These are phyloP conservation scores for Gossypium ekmanianum DNA, from an alignment of 345 rosid species.

Conservation along the genomic window DNA sequence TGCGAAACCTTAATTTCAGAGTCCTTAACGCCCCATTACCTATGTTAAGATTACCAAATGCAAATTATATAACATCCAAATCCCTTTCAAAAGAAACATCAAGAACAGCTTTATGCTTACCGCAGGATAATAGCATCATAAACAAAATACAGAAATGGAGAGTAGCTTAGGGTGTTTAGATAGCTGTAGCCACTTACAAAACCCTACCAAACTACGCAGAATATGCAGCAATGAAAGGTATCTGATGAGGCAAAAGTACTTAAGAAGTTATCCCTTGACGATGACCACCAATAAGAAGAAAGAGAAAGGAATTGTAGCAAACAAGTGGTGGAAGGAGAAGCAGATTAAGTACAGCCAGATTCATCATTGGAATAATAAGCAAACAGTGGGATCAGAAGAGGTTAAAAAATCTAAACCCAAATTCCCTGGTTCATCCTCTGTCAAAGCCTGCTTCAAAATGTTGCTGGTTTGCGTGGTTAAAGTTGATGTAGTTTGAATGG, in stretches of 20 bases:
- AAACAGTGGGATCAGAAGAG: neutral
- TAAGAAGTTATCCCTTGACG: constrained; percentile 6
- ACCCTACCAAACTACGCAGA: neutral
- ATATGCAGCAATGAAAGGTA: neutral
- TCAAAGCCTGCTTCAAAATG: neutral
- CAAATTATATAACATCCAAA: neutral
- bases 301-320: neutral
- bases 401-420: neutral
- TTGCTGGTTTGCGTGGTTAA: neutral
- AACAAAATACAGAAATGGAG: neutral
- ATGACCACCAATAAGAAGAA: neutral
- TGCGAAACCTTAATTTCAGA: neutral
- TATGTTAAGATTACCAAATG: neutral
- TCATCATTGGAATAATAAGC: neutral
- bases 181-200: neutral
- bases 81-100: neutral
- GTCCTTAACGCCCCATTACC: too few species aligned
- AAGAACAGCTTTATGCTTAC: neutral
- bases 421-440: neutral
- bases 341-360: neutral
- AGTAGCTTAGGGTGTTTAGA: neutral
- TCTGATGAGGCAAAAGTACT: constrained; percentile 2
- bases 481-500: neutral
- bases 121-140: neutral
- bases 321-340: neutral